Conservation (phyloP, 2,329 filamentous ascomycete genomes). For the Furcasterigmium sp. region DNA sequence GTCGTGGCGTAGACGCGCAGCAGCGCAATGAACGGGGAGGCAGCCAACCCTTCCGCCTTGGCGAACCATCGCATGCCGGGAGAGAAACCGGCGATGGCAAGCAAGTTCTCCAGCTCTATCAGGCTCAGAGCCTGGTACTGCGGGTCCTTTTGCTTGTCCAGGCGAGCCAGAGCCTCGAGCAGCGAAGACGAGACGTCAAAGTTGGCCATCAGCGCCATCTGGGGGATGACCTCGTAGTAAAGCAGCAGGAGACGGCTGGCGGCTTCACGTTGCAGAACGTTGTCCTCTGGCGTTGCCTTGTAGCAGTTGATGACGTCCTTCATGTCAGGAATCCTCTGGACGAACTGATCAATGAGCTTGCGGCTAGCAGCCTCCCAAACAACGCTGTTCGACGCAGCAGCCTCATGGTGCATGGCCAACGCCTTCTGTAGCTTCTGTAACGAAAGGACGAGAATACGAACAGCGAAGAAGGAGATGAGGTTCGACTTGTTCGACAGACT, state of each 20-base stretch:
- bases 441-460: slow-evolving; percentile 71
- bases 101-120: slow-evolving; percentile 75
- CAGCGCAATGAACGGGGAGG: slow-evolving; percentile 69
- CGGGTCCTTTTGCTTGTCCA: slow-evolving; percentile 49
- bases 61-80: slow-evolving; percentile 88
- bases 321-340: slow-evolving; percentile 71
- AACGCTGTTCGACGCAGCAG: slow-evolving; percentile 26
- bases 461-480: slow-evolving; percentile 77
- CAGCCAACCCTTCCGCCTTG: slow-evolving; percentile 57
- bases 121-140: slow-evolving; percentile 51
- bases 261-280: slow-evolving; percentile 72
- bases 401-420: slow-evolving; percentile 54
- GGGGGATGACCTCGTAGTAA: slow-evolving; percentile 82
- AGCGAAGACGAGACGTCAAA: slow-evolving; percentile 83
- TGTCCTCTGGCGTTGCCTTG: slow-evolving; percentile 59
- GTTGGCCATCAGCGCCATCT: slow-evolving; percentile 73
- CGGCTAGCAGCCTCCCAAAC: slow-evolving; percentile 67
- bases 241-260: slow-evolving; percentile 71
- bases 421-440: slow-evolving; percentile 71
- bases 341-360: slow-evolving; percentile 69
- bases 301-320: slow-evolving; percentile 76
- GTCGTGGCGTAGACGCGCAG: slow-evolving; percentile 52
- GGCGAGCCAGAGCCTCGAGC: slow-evolving; percentile 58
- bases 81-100: slow-evolving; percentile 75
- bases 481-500: slow-evolving; percentile 75